Evolutionary conservation across 768 basidiomycete genomes (phyloP), one percentile per base, ranked within the genome.

Genomic region (Auriscalpium microsporum): DNA sequence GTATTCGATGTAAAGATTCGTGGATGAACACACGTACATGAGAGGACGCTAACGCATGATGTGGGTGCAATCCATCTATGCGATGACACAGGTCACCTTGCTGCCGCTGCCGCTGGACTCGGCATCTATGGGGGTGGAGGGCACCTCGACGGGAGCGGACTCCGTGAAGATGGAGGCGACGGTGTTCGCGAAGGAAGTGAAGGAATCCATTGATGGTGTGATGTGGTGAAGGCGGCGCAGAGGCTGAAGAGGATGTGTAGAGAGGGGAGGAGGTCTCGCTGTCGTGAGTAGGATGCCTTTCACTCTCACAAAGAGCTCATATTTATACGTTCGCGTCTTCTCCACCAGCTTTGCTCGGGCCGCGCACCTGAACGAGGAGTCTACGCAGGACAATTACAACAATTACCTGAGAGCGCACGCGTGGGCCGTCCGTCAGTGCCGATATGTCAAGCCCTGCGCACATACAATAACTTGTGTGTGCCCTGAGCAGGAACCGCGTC

Each of bases 191-290:
- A 49, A 28, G 0, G 52, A 37, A 8, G 40, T 44, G 46, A 53
- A 56, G 5, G 52, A 48, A 42, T 56, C 51, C 56, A 53, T 53
- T 56, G 40, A 17, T 42, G 40, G 8, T 17, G 40, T 14, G 40
- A 42, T 42, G 40, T 4, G 40, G 8, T 42, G 40, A 42, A 17
- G 40, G 40, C 2, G 3, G 40, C 14, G 13, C 17, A 14, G 13
- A 42, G 40, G 2, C 2, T 14, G 40, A 17, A 42, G 40, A 14
- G 17, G 40, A 42, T 13, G 40, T 14, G 40, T 42, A 42, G 40
- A 42, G 40, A 42, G 28, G 7, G 28, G 28, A 28, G 7, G 28
- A 28, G 28, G 28, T 28, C 28, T 28, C 28, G 28, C 28, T 28
- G 28, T 28, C 28, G 28, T 28, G 28, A 28, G 28, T 28, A 28